Base-by-base conservation (phyloP, 176 grass and related monocot genomes). In the Ensete ventricosum region DNA sequence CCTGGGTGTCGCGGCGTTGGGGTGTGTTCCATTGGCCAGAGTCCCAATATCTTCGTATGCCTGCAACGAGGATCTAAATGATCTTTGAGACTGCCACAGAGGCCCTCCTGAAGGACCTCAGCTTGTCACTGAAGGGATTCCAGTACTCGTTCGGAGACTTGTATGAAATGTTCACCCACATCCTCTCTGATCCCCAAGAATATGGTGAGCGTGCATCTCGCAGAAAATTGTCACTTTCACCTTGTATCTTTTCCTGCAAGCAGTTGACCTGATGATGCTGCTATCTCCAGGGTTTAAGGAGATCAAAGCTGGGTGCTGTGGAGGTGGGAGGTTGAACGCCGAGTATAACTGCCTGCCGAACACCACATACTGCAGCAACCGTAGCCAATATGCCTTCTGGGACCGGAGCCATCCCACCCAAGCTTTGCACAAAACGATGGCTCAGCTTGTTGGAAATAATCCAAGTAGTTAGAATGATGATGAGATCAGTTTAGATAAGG, bases 371-470 rank as follows among this genome's bases (percentile, higher is more conserved):
- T 83, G 80, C 55, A 3, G 10, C 9, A 55, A 76, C 24, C 65
- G 80, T 20, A 27, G 74, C 55, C 20, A 77, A 50, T 59, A 82
- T 25, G 76, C 48, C 73, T 68, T 55, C 52, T 82, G 80, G 80
- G 80, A 82, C 52, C 68, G 29, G 62, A 68, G 68, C 69, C 80
- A 82, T 25, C 80, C 80, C 9, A 77, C 80, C 14, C 12, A 82
- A 60, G 73, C 80, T 14, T 8, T 82, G 19, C 76, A 82, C 52
- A 70, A 27, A 14, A 58, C 69, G 11, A 69, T 74, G 1, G 65
- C 73, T 50, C 20, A 76, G 8, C n/a, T n/a, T n/a, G n/a, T n/a
- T n/a, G n/a, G n/a, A n/a, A n/a, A n/a, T n/a, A n/a, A n/a, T n/a
- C n/a, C n/a, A n/a, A n/a, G n/a, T n/a, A n/a, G n/a, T n/a, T n/a